Conservation (phyloP, 139 green algal species). For the Chlorella sp. region DNA sequence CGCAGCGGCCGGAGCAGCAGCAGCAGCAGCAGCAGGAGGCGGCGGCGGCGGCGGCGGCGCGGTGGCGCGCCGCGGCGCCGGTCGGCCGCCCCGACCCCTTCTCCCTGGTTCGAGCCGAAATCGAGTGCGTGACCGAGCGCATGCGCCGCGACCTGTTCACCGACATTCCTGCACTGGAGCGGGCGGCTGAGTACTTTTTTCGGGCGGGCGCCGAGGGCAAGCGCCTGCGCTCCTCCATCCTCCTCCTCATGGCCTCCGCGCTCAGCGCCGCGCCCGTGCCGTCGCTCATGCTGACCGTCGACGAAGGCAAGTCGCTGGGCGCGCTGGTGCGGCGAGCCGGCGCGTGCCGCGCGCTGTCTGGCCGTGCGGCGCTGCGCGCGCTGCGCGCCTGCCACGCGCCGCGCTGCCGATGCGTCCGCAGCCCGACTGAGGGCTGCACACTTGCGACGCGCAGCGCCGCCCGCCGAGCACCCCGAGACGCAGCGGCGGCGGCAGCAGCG, state of each 20-base stretch:
- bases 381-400: too few relatives aligned
- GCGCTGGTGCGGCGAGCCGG: too few relatives aligned
- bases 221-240: constrained; percentile 83
- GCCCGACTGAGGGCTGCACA: too few relatives aligned
- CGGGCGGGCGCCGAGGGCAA: constrained; percentile 89
- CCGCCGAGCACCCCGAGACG: constrained; percentile 57
- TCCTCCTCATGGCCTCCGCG: constrained; percentile 86
- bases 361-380: too few relatives aligned
- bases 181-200: constrained; percentile 91
- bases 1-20: constrained; percentile 4
- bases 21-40: constrained; percentile 12
- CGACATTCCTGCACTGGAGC: constrained; percentile 84
- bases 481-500: constrained; percentile 86
- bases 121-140: constrained; percentile 81
- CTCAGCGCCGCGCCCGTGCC: constrained; percentile 56
- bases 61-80: neutral
- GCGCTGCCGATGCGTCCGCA: too few relatives aligned
- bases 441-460: constrained; percentile 53
- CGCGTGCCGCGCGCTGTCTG: too few relatives aligned
- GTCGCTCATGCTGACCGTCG: constrained; percentile 50
- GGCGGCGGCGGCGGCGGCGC: neutral
- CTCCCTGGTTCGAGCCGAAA: constrained; percentile 69
- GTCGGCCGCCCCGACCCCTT: constrained; percentile 65
- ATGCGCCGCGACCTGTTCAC: constrained; percentile 71
- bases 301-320: too few relatives aligned